Conservation (phyloP, 192 early-diverging fungal genomes). For the Linnemannia exigua region DNA sequence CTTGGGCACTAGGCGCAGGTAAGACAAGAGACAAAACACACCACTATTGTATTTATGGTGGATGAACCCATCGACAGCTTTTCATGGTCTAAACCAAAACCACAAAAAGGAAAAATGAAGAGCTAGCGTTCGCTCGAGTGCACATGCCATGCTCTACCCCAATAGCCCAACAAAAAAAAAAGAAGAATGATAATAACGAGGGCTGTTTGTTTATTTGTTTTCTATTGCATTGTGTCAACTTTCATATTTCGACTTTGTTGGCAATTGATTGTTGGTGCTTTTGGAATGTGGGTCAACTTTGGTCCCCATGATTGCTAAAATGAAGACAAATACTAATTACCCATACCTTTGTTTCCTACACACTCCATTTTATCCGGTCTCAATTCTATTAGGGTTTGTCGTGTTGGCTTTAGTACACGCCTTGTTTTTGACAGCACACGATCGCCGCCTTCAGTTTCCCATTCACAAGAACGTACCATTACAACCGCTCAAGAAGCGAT, state of each 20-base stretch:
- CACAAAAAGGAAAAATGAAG: neutral
- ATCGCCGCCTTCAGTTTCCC: conserved; percentile 44
- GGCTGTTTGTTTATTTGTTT: conserved; percentile 2
- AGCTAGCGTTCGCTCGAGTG: neutral
- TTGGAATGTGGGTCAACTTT: neutral
- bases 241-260: neutral
- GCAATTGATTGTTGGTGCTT: neutral
- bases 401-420: conserved; percentile 31
- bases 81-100: neutral
- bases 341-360: neutral
- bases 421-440: conserved; percentile 42
- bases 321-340: neutral
- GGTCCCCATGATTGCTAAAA: neutral
- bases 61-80: neutral
- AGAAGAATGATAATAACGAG: neutral
- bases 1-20: conserved; percentile 52
- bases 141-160: conserved; percentile 4
- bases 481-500: conserved; percentile 46
- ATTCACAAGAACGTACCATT: conserved; percentile 43
- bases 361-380: neutral
- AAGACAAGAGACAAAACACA: neutral
- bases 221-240: neutral
- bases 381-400: conserved; percentile 29
- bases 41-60: neutral
- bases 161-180: conserved; percentile 6